Evolutionary conservation across 345 rosid genomes (phyloP).

Genomic region (Citrus trifoliata): DNA sequence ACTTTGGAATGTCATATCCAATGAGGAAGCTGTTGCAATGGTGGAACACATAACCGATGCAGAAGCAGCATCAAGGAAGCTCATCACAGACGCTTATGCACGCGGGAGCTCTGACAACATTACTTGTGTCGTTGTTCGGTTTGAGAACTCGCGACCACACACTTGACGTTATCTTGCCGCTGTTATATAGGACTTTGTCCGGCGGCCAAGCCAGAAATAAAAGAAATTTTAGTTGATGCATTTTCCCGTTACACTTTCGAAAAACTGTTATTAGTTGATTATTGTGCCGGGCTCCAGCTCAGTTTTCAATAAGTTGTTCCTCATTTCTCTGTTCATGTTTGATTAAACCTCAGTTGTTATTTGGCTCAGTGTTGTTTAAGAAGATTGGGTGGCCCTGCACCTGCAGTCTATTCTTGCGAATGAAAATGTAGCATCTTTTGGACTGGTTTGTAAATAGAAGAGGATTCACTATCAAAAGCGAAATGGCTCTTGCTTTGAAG

Average conservation of each 20-base stretch:
- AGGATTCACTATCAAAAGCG: no score
- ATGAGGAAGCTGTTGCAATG: slow-evolving; percentile 45
- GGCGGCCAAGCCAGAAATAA: background rate
- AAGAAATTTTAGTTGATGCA: background rate
- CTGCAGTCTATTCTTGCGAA: no score
- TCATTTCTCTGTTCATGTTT: background rate
- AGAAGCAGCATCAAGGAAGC: slow-evolving; percentile 45
- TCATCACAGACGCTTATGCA: slow-evolving; percentile 39
- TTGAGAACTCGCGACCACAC: slow-evolving; percentile 23
- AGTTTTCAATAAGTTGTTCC: slow-evolving; percentile 5
- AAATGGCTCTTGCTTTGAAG: no score
- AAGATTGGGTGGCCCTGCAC: no score
- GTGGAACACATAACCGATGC: slow-evolving; percentile 37
- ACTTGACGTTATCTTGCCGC: background rate
- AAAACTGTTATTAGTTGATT: background rate
- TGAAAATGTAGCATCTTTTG: background rate
- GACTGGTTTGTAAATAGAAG: no score
- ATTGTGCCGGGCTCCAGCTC: background rate
- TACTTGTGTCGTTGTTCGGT: slow-evolving; percentile 44
- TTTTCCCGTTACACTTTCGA: background rate
- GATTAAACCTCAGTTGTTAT: background rate
- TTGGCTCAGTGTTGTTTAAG: background rate
- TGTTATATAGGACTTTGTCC: background rate
- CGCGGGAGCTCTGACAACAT: slow-evolving; percentile 54
- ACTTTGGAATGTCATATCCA: slow-evolving; percentile 59